These are phyloP conservation scores for Schwanniomyces sp. DNA, from an alignment of 805 yeast genomes.

Conservation along the genomic window DNA sequence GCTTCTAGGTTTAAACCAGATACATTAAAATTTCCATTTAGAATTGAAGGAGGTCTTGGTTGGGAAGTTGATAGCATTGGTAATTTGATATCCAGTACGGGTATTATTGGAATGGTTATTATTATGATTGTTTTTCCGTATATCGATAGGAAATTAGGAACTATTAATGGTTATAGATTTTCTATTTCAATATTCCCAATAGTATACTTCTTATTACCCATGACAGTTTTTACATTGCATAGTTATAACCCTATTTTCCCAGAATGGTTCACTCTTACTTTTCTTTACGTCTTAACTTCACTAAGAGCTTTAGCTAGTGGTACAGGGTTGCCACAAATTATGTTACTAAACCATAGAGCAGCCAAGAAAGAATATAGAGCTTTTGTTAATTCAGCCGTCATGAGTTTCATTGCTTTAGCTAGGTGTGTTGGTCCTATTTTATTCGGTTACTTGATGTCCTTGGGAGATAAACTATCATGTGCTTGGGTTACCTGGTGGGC, in stretches of 20 bases:
- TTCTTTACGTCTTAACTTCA: conserved; percentile 27
- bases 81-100: conserved; percentile 48
- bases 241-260: conserved; percentile 28
- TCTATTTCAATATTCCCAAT: conserved; percentile 44
- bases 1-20: conserved; percentile 31
- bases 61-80: conserved; percentile 49
- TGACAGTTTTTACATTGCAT: conserved; percentile 42
- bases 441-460: conserved; percentile 50
- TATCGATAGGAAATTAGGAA: conserved; percentile 47
- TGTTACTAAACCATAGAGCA: conserved; percentile 54
- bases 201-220: conserved; percentile 48
- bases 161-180: conserved; percentile 43
- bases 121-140: conserved; percentile 52
- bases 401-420: conserved; percentile 54
- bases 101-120: conserved; percentile 51
- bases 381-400: conserved; percentile 56
- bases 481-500: conserved; percentile 34
- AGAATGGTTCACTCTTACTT: conserved; percentile 13
- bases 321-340: conserved; percentile 52
- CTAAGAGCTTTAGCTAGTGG: conserved; percentile 39
- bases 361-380: conserved; percentile 57
- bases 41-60: conserved; percentile 53
- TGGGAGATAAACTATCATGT: conserved; percentile 19
- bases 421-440: conserved; percentile 56
- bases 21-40: conserved; percentile 46